phyloP scores from a whole-genome alignment of 1,284 basidiomycete genomes.

The Takashimella koratensis region DNA sequence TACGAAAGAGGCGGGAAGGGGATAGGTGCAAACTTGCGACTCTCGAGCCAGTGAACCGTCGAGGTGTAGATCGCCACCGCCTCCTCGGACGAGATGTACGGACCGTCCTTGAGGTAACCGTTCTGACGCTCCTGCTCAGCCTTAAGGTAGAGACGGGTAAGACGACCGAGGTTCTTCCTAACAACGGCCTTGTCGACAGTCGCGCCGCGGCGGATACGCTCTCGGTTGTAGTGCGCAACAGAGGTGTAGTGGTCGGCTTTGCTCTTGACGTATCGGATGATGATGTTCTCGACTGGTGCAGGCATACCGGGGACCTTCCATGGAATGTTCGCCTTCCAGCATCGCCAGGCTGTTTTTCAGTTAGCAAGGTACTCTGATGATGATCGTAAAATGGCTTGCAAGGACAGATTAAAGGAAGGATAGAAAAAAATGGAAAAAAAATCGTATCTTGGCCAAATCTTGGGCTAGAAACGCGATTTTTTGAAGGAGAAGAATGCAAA shows the following conservation, averaged over 20 bases:
- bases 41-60: constrained; percentile 96
- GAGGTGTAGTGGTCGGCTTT: constrained; percentile 99
- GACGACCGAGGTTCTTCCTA: constrained; percentile 52
- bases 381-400: too few species aligned
- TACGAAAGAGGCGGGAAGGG: constrained; percentile 97
- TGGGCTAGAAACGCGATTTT: too few species aligned
- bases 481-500: too few species aligned
- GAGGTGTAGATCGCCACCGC: constrained; percentile 96
- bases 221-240: constrained; percentile 61
- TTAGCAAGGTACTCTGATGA: too few species aligned
- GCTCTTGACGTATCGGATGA: constrained; percentile 97
- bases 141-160: constrained; percentile 78
- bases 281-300: constrained; percentile 98
- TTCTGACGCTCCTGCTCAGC: constrained; percentile 97
- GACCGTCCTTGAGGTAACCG: constrained; percentile 93
- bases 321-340: constrained; percentile 95
- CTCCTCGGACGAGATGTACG: constrained; percentile 94
- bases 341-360: too few species aligned
- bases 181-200: constrained; percentile 97
- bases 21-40: constrained; percentile 88
- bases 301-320: constrained; percentile 55
- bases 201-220: constrained; percentile 68
- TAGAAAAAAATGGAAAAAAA: too few species aligned
- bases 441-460: too few species aligned
- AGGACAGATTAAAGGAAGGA: too few species aligned